phyloP scores from a whole-genome alignment of 2,329 filamentous ascomycete species.

The Fusarium clavum region DNA sequence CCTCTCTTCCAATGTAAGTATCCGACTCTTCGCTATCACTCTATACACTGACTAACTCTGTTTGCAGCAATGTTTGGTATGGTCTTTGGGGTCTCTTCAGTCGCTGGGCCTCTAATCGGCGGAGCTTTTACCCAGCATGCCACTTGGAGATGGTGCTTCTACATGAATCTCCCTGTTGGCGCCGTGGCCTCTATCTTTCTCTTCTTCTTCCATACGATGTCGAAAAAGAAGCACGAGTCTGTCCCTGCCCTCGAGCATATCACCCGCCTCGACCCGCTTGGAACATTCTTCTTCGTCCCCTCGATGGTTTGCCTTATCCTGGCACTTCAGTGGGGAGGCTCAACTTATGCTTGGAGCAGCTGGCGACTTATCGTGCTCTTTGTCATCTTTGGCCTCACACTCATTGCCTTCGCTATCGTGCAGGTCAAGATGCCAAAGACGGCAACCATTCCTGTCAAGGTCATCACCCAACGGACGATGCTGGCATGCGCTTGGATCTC shows the following conservation, averaged over 20 bases:
- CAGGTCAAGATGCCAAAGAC: conserved; percentile 66
- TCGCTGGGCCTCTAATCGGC: conserved; percentile 65
- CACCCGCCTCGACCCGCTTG: conserved; percentile 67
- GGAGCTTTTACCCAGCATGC: conserved; percentile 62
- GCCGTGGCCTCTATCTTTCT: conserved; percentile 62
- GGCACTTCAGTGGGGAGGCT: conserved; percentile 73
- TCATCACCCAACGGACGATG: conserved; percentile 68
- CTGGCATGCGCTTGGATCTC: conserved; percentile 59
- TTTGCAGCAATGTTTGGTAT: conserved; percentile 62
- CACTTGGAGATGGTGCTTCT: conserved; percentile 69
- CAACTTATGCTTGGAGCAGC: conserved; percentile 63
- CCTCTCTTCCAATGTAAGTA: conserved; percentile 65
- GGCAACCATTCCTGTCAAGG: conserved; percentile 66
- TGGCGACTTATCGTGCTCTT: conserved; percentile 67
- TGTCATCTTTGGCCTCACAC: conserved; percentile 60
- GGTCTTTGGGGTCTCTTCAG: conserved; percentile 66
- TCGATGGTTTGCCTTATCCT: conserved; percentile 69
- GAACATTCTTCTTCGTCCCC: conserved; percentile 70
- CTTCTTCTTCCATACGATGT: conserved; percentile 60
- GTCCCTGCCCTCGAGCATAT: conserved; percentile 57
- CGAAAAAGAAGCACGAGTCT: conserved; percentile 48
- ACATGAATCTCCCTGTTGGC: conserved; percentile 68
- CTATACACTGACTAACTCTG: conserved; percentile 20
- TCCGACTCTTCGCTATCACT: neutral
- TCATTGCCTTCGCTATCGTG: conserved; percentile 61